These are phyloP conservation scores for Paraphoma chrysanthemicola DNA, from an alignment of 2,329 filamentous ascomycete species.

Conservation along the genomic window DNA sequence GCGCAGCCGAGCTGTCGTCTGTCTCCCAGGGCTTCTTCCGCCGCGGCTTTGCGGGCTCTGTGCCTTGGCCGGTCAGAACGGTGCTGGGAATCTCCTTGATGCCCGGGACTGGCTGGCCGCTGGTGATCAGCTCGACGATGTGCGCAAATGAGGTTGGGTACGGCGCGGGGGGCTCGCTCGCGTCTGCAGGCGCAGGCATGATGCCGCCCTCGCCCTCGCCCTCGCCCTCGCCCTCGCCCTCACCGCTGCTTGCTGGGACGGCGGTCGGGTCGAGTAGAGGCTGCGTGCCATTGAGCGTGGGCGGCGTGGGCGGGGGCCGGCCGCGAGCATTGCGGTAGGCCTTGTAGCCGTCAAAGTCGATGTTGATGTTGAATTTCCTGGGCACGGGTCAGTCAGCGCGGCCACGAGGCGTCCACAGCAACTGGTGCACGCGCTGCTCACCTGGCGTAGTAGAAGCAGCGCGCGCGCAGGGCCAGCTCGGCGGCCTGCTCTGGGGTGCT, in stretches of 20 bases:
- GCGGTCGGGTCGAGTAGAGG: slow-evolving; percentile 9
- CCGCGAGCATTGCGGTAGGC: slow-evolving; percentile 60
- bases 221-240: slow-evolving; percentile 19
- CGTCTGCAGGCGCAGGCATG: slow-evolving; percentile 27
- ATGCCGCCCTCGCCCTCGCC: slow-evolving; percentile 27
- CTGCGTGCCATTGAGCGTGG: slow-evolving; percentile 21
- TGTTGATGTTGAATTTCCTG: slow-evolving; percentile 54
- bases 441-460: slow-evolving; percentile 72
- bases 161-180: slow-evolving; percentile 60
- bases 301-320: slow-evolving; percentile 26
- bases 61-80: slow-evolving; percentile 73
- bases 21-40: slow-evolving; percentile 84
- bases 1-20: slow-evolving; percentile 34
- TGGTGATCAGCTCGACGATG: slow-evolving; percentile 84
- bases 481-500: slow-evolving; percentile 47
- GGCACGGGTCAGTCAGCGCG: slow-evolving; percentile 4
- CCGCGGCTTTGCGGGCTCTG: slow-evolving; percentile 58
- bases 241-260: slow-evolving; percentile 8
- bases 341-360: slow-evolving; percentile 74
- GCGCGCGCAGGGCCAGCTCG: slow-evolving; percentile 51
- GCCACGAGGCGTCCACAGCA: too few species aligned
- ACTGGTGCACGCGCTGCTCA: slow-evolving; percentile 26
- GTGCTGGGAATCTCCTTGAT: slow-evolving; percentile 87
- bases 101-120: slow-evolving; percentile 82
- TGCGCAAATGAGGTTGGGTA: slow-evolving; percentile 86